A percentile compares a stretch with the other conserved stretches of the same genome.
phyloP scores from a whole-genome alignment of 2,329 filamentous ascomycete species.

The Colletotrichum coccodes region DNA sequence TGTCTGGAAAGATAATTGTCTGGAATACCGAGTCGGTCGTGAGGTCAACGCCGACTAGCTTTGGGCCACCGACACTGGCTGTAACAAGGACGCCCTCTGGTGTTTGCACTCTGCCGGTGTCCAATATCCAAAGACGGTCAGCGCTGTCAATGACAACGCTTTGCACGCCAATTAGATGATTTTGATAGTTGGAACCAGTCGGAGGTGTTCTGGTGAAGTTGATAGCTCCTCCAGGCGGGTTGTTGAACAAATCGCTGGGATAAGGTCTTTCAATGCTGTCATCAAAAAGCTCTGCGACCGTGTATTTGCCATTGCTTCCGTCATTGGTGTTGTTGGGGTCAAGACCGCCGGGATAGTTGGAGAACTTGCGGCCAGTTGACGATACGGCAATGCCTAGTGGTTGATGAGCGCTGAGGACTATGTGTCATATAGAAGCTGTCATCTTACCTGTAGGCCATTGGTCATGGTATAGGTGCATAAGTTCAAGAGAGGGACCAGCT shows the following conservation, averaged over 20 bases:
- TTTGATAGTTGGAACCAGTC: not conserved
- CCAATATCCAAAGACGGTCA: constrained; percentile 6
- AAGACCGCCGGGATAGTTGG: constrained; percentile 4
- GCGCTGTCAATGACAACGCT: constrained; percentile 12
- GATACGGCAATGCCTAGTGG: not conserved
- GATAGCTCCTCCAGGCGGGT: constrained; percentile 5
- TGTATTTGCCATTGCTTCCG: constrained; percentile 1
- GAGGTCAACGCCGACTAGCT: constrained; percentile 1
- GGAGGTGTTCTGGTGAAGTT: constrained; percentile 8
- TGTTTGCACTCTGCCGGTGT: constrained; percentile 1
- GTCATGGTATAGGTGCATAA: constrained; percentile 2
- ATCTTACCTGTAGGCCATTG: constrained; percentile 9
- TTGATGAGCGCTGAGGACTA: too few relatives aligned
- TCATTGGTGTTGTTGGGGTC: constrained; percentile 15
- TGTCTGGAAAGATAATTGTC: not conserved
- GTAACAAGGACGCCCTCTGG: constrained; percentile 3
- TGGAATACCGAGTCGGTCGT: not conserved
- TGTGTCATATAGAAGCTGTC: too few relatives aligned
- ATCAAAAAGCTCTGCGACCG: not conserved
- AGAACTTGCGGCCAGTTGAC: constrained; percentile 6
- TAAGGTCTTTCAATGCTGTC: not conserved
- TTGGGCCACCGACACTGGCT: constrained; percentile 7
- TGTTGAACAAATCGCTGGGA: not conserved
- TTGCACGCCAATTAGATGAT: constrained; percentile 6
- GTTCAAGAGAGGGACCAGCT: constrained; percentile 1